A percentile compares a stretch with the other conserved stretches of the same genome.
These are phyloP conservation scores for Colletotrichum noveboracense DNA, from an alignment of 2,329 filamentous ascomycete genomes.

Conservation along the genomic window DNA sequence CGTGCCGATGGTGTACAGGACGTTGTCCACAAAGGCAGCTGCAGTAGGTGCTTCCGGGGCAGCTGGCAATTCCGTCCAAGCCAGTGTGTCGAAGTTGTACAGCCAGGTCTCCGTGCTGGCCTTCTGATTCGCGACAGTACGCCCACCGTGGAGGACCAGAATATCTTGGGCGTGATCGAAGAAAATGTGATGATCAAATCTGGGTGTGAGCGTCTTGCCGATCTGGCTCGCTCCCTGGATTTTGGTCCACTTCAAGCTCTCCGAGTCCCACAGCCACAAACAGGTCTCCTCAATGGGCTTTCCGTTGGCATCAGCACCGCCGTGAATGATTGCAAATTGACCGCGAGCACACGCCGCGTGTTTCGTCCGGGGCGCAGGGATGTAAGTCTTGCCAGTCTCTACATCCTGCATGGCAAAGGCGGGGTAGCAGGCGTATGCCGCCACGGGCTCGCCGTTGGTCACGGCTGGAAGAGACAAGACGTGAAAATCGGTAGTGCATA, in stretches of 20 bases:
- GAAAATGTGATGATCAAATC: conserved; percentile 37
- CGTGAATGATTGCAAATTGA: conserved; percentile 38
- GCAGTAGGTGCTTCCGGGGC: conserved; percentile 42
- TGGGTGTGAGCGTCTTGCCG: conserved; percentile 31
- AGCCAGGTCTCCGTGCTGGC: conserved; percentile 57
- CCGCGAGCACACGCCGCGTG: conserved; percentile 41
- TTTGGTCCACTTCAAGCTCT: conserved; percentile 37
- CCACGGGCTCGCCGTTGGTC: conserved; percentile 30
- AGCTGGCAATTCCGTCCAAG: conserved; percentile 55
- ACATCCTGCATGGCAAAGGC: conserved; percentile 31
- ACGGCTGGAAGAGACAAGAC: conserved; percentile 53
- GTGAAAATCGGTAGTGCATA: conserved; percentile 57
- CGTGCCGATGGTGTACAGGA: conserved; percentile 51
- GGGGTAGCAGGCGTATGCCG: conserved; percentile 35
- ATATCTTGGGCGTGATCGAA: conserved; percentile 51
- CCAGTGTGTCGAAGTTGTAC: conserved; percentile 51
- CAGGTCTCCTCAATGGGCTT: conserved; percentile 33
- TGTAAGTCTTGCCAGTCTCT: conserved; percentile 30
- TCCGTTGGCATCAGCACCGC: conserved; percentile 36
- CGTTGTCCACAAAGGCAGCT: conserved; percentile 47
- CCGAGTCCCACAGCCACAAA: conserved; percentile 43
- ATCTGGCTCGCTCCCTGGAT: conserved; percentile 34
- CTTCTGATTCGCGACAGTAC: conserved; percentile 27
- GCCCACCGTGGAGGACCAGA: conserved; percentile 56
- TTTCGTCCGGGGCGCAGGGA: conserved; percentile 34